phyloP scores from a whole-genome alignment of 176 grass and related monocot genomes.

The Triticum dicoccoides region DNA sequence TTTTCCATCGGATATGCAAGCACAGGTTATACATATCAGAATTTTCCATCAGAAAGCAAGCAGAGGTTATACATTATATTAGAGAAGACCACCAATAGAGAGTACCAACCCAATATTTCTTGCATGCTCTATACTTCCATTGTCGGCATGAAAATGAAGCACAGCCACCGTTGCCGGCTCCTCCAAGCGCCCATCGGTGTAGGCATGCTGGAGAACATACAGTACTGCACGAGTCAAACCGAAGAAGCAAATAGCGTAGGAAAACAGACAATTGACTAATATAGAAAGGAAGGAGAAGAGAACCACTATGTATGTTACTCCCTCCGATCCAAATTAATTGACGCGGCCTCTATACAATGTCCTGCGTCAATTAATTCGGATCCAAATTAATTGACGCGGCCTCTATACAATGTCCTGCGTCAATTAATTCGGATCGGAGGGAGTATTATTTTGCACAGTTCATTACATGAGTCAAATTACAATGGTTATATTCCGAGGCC shows the following conservation, averaged over 20 bases:
- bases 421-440: too few relatives aligned
- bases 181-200: constrained; percentile 78
- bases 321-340: too few relatives aligned
- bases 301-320: neutral
- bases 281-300: neutral
- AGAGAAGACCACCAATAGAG: neutral
- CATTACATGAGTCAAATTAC: neutral
- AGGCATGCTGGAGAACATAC: constrained; percentile 62
- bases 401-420: too few relatives aligned
- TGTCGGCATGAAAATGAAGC: constrained; percentile 53
- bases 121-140: constrained; percentile 46
- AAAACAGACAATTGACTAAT: neutral
- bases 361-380: too few relatives aligned
- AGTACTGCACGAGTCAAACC: constrained; percentile 17
- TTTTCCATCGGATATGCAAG: neutral
- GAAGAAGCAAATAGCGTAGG: neutral
- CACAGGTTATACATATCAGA: neutral
- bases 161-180: constrained; percentile 47
- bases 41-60: neutral
- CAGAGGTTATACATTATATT: neutral
- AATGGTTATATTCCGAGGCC: neutral
- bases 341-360: too few relatives aligned
- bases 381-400: too few relatives aligned
- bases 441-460: neutral
- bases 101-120: constrained; percentile 59